Evolutionary conservation across 805 yeast genomes (phyloP).

Genomic region (Suhomyces tanzawaensis): DNA sequence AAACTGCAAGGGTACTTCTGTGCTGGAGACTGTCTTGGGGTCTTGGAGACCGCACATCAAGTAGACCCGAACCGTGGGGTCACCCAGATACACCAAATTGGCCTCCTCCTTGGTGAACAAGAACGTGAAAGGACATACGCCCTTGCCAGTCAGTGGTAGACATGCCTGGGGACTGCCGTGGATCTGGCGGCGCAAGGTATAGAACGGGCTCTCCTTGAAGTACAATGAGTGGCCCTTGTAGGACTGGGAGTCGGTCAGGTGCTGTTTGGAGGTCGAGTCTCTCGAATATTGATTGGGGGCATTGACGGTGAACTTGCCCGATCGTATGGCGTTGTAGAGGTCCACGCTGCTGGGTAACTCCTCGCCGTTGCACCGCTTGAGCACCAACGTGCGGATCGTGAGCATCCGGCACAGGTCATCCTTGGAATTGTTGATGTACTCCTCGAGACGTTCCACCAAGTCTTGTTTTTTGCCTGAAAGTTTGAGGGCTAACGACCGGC

Average conservation of each 20-base stretch:
- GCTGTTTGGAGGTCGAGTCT: not conserved
- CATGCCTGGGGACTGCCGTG: slow-evolving; percentile 49
- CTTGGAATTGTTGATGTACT: slow-evolving; percentile 39
- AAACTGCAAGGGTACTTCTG: slow-evolving; percentile 49
- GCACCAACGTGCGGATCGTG: slow-evolving; percentile 45
- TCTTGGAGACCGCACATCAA: slow-evolving; percentile 52
- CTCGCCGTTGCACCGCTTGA: slow-evolving; percentile 32
- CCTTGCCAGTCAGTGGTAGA: slow-evolving; percentile 45
- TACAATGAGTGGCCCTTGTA: slow-evolving; percentile 40
- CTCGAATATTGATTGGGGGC: not conserved
- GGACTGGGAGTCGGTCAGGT: slow-evolving; percentile 8
- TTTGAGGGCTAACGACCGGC: slow-evolving; percentile 49
- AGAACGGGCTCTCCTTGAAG: slow-evolving; percentile 59
- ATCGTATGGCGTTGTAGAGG: slow-evolving; percentile 25
- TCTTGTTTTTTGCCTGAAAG: slow-evolving; percentile 61
- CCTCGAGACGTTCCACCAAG: slow-evolving; percentile 51
- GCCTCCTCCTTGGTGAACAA: slow-evolving; percentile 43
- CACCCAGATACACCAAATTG: slow-evolving; percentile 23
- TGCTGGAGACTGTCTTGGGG: slow-evolving; percentile 14
- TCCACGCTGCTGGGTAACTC: slow-evolving; percentile 37
- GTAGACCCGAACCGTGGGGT: slow-evolving; percentile 35
- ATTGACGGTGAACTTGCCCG: slow-evolving; percentile 20
- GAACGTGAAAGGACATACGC: slow-evolving; percentile 35
- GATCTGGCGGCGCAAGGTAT: slow-evolving; percentile 44
- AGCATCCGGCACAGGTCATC: slow-evolving; percentile 43